These are phyloP conservation scores for Rhizopogon roseolus DNA, from an alignment of 768 basidiomycete species.

Conservation along the genomic window DNA sequence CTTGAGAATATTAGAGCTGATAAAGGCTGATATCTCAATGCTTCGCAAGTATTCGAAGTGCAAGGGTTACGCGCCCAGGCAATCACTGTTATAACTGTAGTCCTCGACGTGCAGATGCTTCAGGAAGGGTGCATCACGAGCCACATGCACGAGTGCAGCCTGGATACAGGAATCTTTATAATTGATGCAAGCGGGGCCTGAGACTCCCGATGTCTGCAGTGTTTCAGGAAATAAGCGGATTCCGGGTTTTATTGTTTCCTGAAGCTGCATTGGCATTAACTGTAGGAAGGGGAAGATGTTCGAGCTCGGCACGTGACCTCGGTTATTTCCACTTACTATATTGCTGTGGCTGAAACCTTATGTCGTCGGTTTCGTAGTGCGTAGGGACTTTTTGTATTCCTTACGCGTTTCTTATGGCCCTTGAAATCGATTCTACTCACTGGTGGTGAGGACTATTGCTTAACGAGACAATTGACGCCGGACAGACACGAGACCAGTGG, in stretches of 20 bases:
- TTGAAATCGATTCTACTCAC: too few relatives aligned
- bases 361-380: too few relatives aligned
- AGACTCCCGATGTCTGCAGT: slow-evolving; percentile 7
- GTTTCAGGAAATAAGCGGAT: slow-evolving; percentile 13
- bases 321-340: too few relatives aligned
- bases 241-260: slow-evolving; percentile 5
- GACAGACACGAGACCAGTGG: too few relatives aligned
- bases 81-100: not conserved
- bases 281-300: slow-evolving; percentile 10
- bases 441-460: too few relatives aligned
- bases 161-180: slow-evolving; percentile 10
- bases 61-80: not conserved
- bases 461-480: too few relatives aligned
- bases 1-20: not conserved
- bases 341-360: too few relatives aligned
- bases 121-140: slow-evolving; percentile 9
- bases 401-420: too few relatives aligned
- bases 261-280: slow-evolving; percentile 9
- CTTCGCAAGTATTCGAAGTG: not conserved
- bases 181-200: slow-evolving; percentile 8
- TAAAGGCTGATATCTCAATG: not conserved
- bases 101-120: slow-evolving; percentile 5
- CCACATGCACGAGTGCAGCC: slow-evolving; percentile 11
- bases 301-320: too few relatives aligned
- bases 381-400: too few relatives aligned